phyloP scores from a whole-genome alignment of 202 grass and related monocot species.

The Panicum hallii region DNA sequence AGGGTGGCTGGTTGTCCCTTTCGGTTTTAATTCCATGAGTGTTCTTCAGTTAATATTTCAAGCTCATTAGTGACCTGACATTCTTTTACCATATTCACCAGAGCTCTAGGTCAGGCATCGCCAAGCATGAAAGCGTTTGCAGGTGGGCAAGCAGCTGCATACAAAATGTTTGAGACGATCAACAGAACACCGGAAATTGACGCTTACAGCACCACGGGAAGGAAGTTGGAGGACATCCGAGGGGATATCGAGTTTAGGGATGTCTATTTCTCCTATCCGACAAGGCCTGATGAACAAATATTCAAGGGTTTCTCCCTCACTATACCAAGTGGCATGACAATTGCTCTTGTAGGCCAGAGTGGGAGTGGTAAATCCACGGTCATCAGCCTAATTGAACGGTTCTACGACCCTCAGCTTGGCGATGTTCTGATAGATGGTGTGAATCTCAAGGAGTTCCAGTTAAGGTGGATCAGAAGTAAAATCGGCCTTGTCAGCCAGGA shows the following conservation, averaged over 20 bases:
- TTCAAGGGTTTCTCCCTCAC: slow-evolving; percentile 76
- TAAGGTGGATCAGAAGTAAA: slow-evolving; percentile 87
- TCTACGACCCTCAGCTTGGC: slow-evolving; percentile 76
- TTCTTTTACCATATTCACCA: slow-evolving; percentile 50
- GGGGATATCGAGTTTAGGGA: slow-evolving; percentile 80
- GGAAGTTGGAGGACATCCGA: slow-evolving; percentile 75
- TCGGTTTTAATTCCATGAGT: neutral
- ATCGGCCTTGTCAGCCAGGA: slow-evolving; percentile 97
- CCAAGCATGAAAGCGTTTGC: slow-evolving; percentile 93
- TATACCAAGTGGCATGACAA: slow-evolving; percentile 66
- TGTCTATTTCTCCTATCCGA: slow-evolving; percentile 83
- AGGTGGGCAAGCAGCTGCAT: slow-evolving; percentile 83
- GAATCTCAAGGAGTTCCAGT: slow-evolving; percentile 80
- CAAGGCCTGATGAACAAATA: slow-evolving; percentile 77
- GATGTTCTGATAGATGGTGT: slow-evolving; percentile 77
- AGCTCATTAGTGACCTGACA: neutral
- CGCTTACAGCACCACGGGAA: slow-evolving; percentile 61
- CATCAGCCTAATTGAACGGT: slow-evolving; percentile 81
- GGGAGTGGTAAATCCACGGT: slow-evolving; percentile 91
- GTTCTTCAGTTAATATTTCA: slow-evolving; percentile 5
- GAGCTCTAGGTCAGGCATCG: slow-evolving; percentile 78
- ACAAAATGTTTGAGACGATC: slow-evolving; percentile 95
- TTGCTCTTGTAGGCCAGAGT: slow-evolving; percentile 84
- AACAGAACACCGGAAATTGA: slow-evolving; percentile 85
- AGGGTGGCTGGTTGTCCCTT: neutral